Evolutionary conservation across 1,139 yeast genomes (phyloP).

Genomic region (Candida smagusa): DNA sequence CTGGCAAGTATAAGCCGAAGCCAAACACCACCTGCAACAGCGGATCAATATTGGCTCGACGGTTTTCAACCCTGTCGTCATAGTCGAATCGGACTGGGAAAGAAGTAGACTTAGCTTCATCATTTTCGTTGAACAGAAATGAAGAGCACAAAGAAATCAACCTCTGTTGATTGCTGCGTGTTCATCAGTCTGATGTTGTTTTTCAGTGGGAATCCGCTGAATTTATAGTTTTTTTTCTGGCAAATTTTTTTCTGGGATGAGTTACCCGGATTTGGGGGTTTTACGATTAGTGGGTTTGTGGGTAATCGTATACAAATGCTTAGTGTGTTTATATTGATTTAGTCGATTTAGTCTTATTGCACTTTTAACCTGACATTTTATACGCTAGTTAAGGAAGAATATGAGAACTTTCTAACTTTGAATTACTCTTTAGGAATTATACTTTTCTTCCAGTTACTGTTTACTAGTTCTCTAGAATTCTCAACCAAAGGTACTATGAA

Average conservation of each 20-base stretch:
- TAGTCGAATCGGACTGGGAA: slow-evolving; percentile 83
- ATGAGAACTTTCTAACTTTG: too few relatives aligned
- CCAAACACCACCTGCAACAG: slow-evolving; percentile 36
- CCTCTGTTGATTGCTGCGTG: slow-evolving; percentile 5
- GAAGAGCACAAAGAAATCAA: slow-evolving; percentile 4
- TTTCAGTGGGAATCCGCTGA: slow-evolving; percentile 3
- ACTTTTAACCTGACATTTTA: too few relatives aligned
- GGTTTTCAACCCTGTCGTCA: slow-evolving; percentile 78
- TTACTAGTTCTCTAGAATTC: too few relatives aligned
- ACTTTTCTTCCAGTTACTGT: too few relatives aligned
- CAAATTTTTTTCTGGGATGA: slow-evolving; percentile 8
- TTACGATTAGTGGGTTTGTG: too few relatives aligned
- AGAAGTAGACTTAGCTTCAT: slow-evolving; percentile 66
- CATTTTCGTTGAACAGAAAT: slow-evolving; percentile 28
- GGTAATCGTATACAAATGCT: too few relatives aligned
- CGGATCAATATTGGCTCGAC: slow-evolving; percentile 38
- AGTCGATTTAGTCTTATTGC: too few relatives aligned
- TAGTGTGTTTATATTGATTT: too few relatives aligned
- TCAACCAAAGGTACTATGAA: too few relatives aligned
- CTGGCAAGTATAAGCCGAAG: slow-evolving; percentile 77
- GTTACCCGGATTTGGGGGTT: slow-evolving; percentile 11
- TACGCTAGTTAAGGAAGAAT: too few relatives aligned
- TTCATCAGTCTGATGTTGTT: slow-evolving; percentile 4
- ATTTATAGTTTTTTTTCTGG: slow-evolving; percentile 10
- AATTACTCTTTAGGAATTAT: too few relatives aligned